phyloP scores from a whole-genome alignment of 2,329 filamentous ascomycete species.

The Penicillium expansum region DNA sequence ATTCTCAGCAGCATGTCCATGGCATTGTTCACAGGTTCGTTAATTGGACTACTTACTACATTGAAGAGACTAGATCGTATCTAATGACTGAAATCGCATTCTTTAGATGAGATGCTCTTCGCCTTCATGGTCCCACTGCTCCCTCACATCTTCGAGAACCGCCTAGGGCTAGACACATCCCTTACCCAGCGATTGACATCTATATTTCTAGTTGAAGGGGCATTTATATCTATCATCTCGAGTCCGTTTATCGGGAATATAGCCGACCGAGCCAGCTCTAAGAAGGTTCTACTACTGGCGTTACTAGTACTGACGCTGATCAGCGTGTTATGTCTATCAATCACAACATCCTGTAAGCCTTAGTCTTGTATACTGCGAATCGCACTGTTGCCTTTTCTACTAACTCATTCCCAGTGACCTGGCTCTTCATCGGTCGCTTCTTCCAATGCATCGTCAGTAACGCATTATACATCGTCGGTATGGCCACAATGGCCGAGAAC shows the following conservation, averaged over 20 bases:
- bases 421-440: slow-evolving; percentile 15
- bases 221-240: slow-evolving; percentile 17
- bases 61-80: neutral
- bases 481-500: slow-evolving; percentile 16
- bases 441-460: slow-evolving; percentile 15
- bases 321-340: slow-evolving; percentile 10
- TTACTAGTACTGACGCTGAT: slow-evolving; percentile 10
- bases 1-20: slow-evolving; percentile 18
- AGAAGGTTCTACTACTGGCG: slow-evolving; percentile 11
- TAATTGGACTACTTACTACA: too few relatives aligned
- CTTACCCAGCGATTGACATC: slow-evolving; percentile 17
- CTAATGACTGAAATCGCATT: neutral
- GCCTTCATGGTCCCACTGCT: slow-evolving; percentile 23
- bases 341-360: slow-evolving; percentile 6
- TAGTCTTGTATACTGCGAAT: neutral
- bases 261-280: slow-evolving; percentile 14
- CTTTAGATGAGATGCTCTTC: slow-evolving; percentile 20
- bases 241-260: slow-evolving; percentile 19
- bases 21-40: slow-evolving; percentile 21
- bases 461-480: slow-evolving; percentile 13
- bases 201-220: slow-evolving; percentile 21
- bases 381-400: neutral
- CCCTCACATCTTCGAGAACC: slow-evolving; percentile 18
- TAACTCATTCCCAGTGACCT: neutral
- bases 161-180: slow-evolving; percentile 12